These are phyloP conservation scores for Aspergillus tanneri DNA, from an alignment of 2,329 filamentous ascomycete species.

Conservation along the genomic window DNA sequence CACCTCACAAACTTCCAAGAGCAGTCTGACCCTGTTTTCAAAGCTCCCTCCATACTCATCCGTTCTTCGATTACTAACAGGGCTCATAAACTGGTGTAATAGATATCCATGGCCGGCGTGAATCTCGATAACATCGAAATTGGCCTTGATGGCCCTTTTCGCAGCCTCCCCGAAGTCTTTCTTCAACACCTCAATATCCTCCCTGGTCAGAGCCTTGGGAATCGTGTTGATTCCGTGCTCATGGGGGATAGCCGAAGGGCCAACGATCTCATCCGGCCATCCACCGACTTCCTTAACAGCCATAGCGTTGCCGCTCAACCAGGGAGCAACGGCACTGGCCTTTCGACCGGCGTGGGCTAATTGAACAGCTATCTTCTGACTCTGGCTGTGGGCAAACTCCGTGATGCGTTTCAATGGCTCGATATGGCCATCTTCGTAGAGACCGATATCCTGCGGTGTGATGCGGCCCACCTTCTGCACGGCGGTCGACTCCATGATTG, in stretches of 20 bases:
- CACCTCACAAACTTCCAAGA: conserved; percentile 13
- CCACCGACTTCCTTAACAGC: conserved; percentile 55
- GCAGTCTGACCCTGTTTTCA: conserved; percentile 13
- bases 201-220: conserved; percentile 27
- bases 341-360: conserved; percentile 74
- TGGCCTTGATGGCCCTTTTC: conserved; percentile 33
- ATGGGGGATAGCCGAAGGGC: conserved; percentile 13
- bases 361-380: conserved; percentile 74
- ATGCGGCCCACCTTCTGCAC: conserved; percentile 77
- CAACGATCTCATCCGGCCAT: conserved; percentile 37
- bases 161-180: conserved; percentile 25
- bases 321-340: conserved; percentile 57
- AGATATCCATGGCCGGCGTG: conserved; percentile 31
- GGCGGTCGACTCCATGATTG: conserved; percentile 74
- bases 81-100: conserved; percentile 27
- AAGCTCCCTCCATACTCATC: conserved; percentile 24
- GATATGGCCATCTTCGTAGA: conserved; percentile 84
- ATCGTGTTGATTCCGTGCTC: conserved; percentile 4
- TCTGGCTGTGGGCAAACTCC: conserved; percentile 78
- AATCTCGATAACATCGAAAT: conserved; percentile 33
- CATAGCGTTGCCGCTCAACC: conserved; percentile 32
- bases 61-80: conserved; percentile 22
- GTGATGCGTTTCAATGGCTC: conserved; percentile 66
- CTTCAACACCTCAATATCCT: conserved; percentile 37
- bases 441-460: conserved; percentile 59